Evolutionary conservation across 2,329 filamentous ascomycete genomes (phyloP).

Genomic region (Colletotrichum filicis): DNA sequence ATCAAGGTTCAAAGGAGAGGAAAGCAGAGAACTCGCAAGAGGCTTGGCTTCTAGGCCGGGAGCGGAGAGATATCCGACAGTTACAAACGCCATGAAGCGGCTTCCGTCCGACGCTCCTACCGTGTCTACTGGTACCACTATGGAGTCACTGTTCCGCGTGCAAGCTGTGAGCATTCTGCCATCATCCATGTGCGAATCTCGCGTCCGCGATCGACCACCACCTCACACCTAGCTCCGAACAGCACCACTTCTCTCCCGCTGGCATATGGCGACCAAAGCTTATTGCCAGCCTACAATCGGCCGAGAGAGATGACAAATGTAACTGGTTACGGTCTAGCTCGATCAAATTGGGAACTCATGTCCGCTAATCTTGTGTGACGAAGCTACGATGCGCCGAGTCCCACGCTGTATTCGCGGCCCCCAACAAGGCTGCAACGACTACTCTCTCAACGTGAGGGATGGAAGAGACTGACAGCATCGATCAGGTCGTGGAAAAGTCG

Average conservation of each 20-base stretch:
- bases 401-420: conserved; percentile 9
- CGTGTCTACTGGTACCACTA: conserved; percentile 3
- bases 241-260: not conserved
- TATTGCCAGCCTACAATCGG: conserved; percentile 23
- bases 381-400: conserved; percentile 17
- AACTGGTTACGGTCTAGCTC: conserved; percentile 14
- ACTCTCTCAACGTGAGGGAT: not conserved
- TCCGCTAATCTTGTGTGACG: conserved; percentile 33
- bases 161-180: conserved; percentile 6
- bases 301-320: conserved; percentile 26
- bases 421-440: not conserved
- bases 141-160: not conserved
- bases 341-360: conserved; percentile 27
- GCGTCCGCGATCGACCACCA: conserved; percentile 19
- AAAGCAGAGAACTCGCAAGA: not conserved
- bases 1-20: conserved; percentile 32
- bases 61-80: conserved; percentile 35
- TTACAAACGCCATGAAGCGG: conserved; percentile 25
- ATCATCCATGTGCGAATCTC: conserved; percentile 23
- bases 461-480: not conserved
- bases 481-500: not conserved
- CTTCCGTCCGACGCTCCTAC: conserved; percentile 25
- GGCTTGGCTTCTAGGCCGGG: not conserved
- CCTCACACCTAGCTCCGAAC: not conserved
- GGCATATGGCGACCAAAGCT: conserved; percentile 28